Conservation (phyloP, 352 stramenopile genomes). For the Chrysophaeum taylorii region DNA sequence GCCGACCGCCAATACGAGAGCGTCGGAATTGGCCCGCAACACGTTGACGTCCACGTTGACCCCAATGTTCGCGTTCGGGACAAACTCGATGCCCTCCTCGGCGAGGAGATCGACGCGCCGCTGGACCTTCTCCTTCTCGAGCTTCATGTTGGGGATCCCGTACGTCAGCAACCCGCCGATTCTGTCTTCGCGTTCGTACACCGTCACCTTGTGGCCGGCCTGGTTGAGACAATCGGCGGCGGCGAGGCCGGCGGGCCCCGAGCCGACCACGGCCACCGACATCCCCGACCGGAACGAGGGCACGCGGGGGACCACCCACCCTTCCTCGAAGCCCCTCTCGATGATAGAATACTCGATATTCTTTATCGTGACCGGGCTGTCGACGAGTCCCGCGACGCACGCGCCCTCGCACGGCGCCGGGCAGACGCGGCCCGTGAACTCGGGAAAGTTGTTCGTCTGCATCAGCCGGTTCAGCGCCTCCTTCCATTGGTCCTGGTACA, state of each 20-base stretch:
- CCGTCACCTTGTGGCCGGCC: slow-evolving; percentile 90
- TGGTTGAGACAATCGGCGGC: slow-evolving; percentile 93
- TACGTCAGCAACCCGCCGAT: slow-evolving; percentile 93
- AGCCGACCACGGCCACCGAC: slow-evolving; percentile 87
- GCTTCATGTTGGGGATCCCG: slow-evolving; percentile 97
- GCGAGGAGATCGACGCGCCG: slow-evolving; percentile 80
- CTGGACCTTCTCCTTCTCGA: slow-evolving; percentile 91
- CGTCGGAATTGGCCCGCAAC: slow-evolving; percentile 65
- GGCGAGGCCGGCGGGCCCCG: slow-evolving; percentile 76
- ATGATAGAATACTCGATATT: slow-evolving; percentile 97
- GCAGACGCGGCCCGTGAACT: slow-evolving; percentile 94
- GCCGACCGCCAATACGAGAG: slow-evolving; percentile 81
- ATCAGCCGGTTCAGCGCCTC: slow-evolving; percentile 88
- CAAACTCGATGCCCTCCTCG: slow-evolving; percentile 92
- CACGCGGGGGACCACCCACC: slow-evolving; percentile 83
- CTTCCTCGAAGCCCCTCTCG: slow-evolving; percentile 78
- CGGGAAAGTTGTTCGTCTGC: slow-evolving; percentile 98
- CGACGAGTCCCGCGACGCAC: slow-evolving; percentile 86
- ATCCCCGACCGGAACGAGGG: slow-evolving; percentile 77
- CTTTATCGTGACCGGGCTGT: slow-evolving; percentile 94
- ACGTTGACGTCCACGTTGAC: slow-evolving; percentile 68
- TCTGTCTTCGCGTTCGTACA: slow-evolving; percentile 90
- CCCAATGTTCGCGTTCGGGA: slow-evolving; percentile 84
- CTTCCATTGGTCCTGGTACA: slow-evolving; percentile 90
- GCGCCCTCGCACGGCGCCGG: slow-evolving; percentile 88